These are phyloP conservation scores for Stentor roeselii DNA, from an alignment of 73 alveolate genomes.

Conservation along the genomic window DNA sequence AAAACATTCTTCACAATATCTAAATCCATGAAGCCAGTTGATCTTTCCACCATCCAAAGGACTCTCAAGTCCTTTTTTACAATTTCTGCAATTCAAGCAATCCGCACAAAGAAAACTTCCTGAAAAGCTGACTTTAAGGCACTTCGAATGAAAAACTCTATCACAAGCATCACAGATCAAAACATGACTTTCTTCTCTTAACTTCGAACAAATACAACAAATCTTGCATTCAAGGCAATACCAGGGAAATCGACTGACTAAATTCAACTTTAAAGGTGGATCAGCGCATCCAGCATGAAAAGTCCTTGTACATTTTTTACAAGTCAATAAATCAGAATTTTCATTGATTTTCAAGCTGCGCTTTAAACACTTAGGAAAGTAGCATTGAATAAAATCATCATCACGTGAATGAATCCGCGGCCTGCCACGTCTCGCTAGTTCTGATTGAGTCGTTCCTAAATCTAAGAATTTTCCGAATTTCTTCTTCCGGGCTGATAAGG, in stretches of 20 bases:
- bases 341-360: not conserved
- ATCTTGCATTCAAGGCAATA: not conserved
- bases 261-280: not conserved
- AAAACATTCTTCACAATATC: slow-evolving; percentile 10
- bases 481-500: slow-evolving; percentile 5
- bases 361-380: slow-evolving; percentile 6
- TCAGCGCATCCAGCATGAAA: slow-evolving; percentile 27
- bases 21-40: not conserved
- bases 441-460: slow-evolving; percentile 14
- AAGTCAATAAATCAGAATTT: slow-evolving; percentile 19
- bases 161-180: slow-evolving; percentile 29
- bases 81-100: not conserved
- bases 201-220: slow-evolving; percentile 8
- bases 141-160: slow-evolving; percentile 25
- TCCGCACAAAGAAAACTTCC: slow-evolving; percentile 21
- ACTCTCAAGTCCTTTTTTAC: not conserved
- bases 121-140: slow-evolving; percentile 4
- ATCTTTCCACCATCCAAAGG: not conserved
- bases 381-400: slow-evolving; percentile 16
- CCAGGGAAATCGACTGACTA: slow-evolving; percentile 4
- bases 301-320: slow-evolving; percentile 25
- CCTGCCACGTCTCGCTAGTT: slow-evolving; percentile 12
- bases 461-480: slow-evolving; percentile 14
- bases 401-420: slow-evolving; percentile 19
- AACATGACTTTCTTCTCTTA: slow-evolving; percentile 21